These are phyloP conservation scores for Jamesozyma lodderae DNA, from an alignment of 805 yeast genomes.

Conservation along the genomic window DNA sequence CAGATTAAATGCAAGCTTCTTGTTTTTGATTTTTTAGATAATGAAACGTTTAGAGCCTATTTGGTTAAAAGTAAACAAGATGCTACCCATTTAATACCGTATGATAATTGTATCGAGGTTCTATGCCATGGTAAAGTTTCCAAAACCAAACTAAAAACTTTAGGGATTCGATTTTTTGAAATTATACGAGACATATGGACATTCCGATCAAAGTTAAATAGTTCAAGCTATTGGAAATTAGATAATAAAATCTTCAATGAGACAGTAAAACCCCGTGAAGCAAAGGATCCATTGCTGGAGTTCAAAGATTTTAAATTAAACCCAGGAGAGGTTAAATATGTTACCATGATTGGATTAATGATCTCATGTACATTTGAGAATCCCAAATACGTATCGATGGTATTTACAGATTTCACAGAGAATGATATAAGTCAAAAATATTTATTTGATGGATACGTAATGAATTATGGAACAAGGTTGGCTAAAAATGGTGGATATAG, in stretches of 20 bases:
- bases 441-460: slow-evolving; percentile 19
- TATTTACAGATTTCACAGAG: slow-evolving; percentile 25
- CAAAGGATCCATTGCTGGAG: slow-evolving; percentile 7
- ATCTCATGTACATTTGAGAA: slow-evolving; percentile 16
- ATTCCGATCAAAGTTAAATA: background rate
- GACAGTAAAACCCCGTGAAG: background rate
- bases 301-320: slow-evolving; percentile 11
- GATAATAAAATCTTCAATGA: background rate
- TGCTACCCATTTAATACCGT: background rate
- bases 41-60: too few species aligned
- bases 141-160: background rate
- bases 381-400: slow-evolving; percentile 8
- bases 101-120: background rate
- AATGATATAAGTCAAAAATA: slow-evolving; percentile 14
- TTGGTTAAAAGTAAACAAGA: too few species aligned
- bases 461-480: slow-evolving; percentile 13
- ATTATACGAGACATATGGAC: background rate
- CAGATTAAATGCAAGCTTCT: background rate
- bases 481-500: slow-evolving; percentile 26
- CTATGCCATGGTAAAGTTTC: background rate
- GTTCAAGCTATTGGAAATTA: background rate
- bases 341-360: slow-evolving; percentile 15
- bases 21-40: too few species aligned
- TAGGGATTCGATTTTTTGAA: background rate
- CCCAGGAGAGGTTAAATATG: slow-evolving; percentile 6